Base-by-base conservation (phyloP, 108 stramenopile genomes). In the Epithemia pelagica region DNA sequence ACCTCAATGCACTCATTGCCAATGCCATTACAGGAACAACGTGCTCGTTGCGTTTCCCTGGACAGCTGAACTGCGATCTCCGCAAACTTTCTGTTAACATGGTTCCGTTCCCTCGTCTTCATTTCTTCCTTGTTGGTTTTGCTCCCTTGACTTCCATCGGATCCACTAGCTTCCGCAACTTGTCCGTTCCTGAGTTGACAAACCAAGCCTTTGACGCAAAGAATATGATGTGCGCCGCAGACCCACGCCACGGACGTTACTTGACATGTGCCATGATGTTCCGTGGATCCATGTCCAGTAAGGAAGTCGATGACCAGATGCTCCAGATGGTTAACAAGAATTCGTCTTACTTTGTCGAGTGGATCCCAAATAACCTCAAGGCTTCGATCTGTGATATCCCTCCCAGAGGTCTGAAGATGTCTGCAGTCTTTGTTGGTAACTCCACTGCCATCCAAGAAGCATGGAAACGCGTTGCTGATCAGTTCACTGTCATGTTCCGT, bases 361-460 rank as follows among this genome's bases (percentile, higher is more conserved):
- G 97, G 97, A 98, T 98, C 79, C 97, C 97, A 65, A 97, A 98
- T 89, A 98, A 98, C 89, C 85, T 98, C 72, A 98, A 98, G 93
- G 94, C 96, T 29, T 96, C 96, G 59, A 96, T 98, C 69, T 98
- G 97, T 71, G 96, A 98, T 88, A 93, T 98, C 61, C 97, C 97
- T 7, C 97, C 96, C 59, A 90, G 86, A 83, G 97, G 97, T 54
- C 79, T 98, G 68, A 90, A 86, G 74, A 95, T 90, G 91, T 87
- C 94, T 29, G 81, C 82, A 70, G 90, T 91, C 54, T 97, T 97
- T 68, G 86, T 97, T 74, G 96, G 96, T 58, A 97, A 97, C 84
- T 83, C 92, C 68, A 96, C 96, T 22, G 96, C 96, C 55, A 87
- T 95, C 74, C 93, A 95, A 79, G 93, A 95, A 76, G 84, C 89